Evolutionary conservation across 345 rosid species (phyloP), one percentile per base, ranked within the genome.

Genomic region (Camelina laxa): DNA sequence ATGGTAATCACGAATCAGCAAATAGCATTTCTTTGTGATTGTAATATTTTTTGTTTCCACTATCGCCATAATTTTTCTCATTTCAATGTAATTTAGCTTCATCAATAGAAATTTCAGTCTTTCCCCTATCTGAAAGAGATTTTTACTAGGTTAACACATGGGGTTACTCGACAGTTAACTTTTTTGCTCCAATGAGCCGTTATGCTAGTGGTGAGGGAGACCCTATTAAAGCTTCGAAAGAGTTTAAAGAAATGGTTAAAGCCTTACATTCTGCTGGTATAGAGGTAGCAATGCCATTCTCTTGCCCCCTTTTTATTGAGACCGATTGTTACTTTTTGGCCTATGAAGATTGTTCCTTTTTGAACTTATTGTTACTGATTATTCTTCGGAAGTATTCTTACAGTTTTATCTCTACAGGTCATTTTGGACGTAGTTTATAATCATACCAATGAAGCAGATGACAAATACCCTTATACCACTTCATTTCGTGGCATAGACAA

Each of bases 401-500:
- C 65, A 47, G 9, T 56, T 58, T 72, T 7, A 0, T 31, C 35
- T 69, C 58, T 76, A 47, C 84, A 94, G 98, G 93, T 91, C 55
- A 89, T 91, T 77, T 84, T 94, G 91, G 98, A 94, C 80, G 98
- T 94, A 48, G 98, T 89, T 67, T 94, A 88, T 74, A 91, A 94
- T 79, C 98, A 94, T 73, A 89, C 98, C 57, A 94, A 94, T 80
- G 98, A 94, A 82, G 96, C 87, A 73, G 98, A 88, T 74, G 95
- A 94, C 70, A 65, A 75, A 66, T 41, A 87, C 84, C 93, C 97
- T 63, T 88, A 91, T 73, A 83, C 93, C 57, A 91, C 95, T 65
- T 94, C 98, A 59, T 94, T 94, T 69, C 96, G 97, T 79, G 98
- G 97, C 65, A 89, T 94, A 75, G 97, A 94, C 81, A 94, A 91